phyloP scores from a whole-genome alignment of 2,329 filamentous ascomycete genomes.

The Raffaelea ambrosiae region DNA sequence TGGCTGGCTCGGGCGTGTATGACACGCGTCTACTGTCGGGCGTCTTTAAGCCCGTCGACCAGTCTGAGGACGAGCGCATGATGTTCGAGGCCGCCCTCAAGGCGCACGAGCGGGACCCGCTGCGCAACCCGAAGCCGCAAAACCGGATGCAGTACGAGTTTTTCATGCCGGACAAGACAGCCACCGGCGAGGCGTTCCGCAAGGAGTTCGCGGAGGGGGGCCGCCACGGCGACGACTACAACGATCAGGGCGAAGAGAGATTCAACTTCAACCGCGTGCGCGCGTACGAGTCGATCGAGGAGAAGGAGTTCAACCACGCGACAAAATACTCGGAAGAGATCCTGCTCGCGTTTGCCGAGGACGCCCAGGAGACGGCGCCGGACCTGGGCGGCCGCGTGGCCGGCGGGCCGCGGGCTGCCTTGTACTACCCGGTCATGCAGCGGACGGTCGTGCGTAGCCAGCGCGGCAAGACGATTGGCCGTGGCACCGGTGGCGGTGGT shows the following conservation, averaged over 20 bases:
- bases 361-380: constrained; percentile 21
- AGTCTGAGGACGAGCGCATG: constrained; percentile 44
- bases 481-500: constrained; percentile 29
- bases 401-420: constrained; percentile 46
- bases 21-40: constrained; percentile 54
- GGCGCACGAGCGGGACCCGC: constrained; percentile 48
- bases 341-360: constrained; percentile 49
- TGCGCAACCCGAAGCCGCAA: constrained; percentile 44
- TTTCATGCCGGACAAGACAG: constrained; percentile 45
- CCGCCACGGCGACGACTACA: constrained; percentile 39
- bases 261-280: constrained; percentile 56
- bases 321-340: constrained; percentile 59
- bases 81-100: constrained; percentile 41
- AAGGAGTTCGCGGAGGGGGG: constrained; percentile 52
- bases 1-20: constrained; percentile 39
- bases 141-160: constrained; percentile 59
- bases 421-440: constrained; percentile 63
- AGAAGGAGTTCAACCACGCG: constrained; percentile 45
- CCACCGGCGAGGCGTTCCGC: constrained; percentile 46
- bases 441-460: constrained; percentile 54
- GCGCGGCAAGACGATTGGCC: constrained; percentile 54
- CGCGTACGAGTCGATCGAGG: constrained; percentile 55
- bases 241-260: constrained; percentile 33
- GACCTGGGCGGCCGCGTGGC: constrained; percentile 27
- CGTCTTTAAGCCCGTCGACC: constrained; percentile 52